Percentiles rank a stretch among this genome's conserved stretches.
Conservation (phyloP, 2,329 filamentous ascomycete species). For the Penicillium sp. region DNA sequence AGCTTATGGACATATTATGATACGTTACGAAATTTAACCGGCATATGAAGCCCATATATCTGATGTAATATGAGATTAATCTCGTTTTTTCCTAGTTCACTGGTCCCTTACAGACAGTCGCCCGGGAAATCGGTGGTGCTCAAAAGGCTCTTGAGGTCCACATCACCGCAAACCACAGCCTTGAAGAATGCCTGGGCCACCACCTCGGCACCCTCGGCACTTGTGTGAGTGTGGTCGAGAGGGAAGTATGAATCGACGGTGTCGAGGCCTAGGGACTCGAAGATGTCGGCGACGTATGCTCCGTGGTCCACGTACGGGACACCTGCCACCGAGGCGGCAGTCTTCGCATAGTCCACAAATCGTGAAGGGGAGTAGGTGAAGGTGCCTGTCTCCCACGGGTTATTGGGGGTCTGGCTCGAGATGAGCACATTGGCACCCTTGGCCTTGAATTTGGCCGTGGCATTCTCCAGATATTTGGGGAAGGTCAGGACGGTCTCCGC, state of each 20-base stretch:
- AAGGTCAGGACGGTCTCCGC: conserved; percentile 65
- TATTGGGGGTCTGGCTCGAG: conserved; percentile 64
- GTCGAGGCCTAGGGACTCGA: conserved; percentile 53
- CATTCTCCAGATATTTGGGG: conserved; percentile 63
- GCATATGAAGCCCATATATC: background rate
- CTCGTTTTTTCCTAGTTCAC: background rate
- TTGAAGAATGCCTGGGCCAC: conserved; percentile 64
- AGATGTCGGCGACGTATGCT: conserved; percentile 60
- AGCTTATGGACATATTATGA: conserved; percentile 20
- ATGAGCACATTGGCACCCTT: conserved; percentile 67
- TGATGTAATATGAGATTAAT: background rate
- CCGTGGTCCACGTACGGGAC: conserved; percentile 65
- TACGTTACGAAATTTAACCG: conserved; percentile 8
- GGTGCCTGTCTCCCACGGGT: conserved; percentile 63
- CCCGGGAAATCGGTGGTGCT: conserved; percentile 34
- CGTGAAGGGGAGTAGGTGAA: conserved; percentile 55
- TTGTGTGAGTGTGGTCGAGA: conserved; percentile 67
- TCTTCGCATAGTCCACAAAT: conserved; percentile 61
- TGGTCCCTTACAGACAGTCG: conserved; percentile 28
- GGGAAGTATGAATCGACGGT: conserved; percentile 61
- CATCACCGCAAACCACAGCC: conserved; percentile 56
- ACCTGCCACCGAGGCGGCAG: conserved; percentile 50
- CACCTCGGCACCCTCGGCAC: conserved; percentile 58
- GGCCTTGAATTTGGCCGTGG: conserved; percentile 56
- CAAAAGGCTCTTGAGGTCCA: conserved; percentile 45